Conservation (phyloP, 1,139 yeast genomes). For the Taphrina communis region DNA sequence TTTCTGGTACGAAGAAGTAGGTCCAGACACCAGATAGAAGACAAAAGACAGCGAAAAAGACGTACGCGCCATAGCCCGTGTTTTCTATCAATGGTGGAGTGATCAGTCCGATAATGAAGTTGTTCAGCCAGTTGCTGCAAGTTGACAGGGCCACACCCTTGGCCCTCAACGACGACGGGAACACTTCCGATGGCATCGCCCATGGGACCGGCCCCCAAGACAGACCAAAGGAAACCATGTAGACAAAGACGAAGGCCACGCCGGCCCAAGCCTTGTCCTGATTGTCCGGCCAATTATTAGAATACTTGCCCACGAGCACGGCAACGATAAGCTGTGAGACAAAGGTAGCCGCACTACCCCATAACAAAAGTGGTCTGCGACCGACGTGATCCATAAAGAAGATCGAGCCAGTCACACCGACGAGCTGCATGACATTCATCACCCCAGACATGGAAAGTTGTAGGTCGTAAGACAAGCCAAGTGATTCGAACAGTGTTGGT, state of each 20-base stretch:
- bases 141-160: conserved; percentile 43
- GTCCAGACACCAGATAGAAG: conserved; percentile 51
- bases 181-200: conserved; percentile 41
- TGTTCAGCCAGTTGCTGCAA: conserved; percentile 43
- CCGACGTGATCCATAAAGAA: conserved; percentile 69
- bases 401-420: conserved; percentile 44
- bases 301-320: conserved; percentile 56
- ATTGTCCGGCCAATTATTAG: conserved; percentile 36
- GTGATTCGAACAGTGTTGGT: conserved; percentile 65
- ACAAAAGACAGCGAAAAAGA: conserved; percentile 52
- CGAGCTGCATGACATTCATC: conserved; percentile 44
- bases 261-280: conserved; percentile 39
- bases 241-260: conserved; percentile 34
- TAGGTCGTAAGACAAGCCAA: conserved; percentile 58
- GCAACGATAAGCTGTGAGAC: conserved; percentile 69
- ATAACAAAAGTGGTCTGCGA: conserved; percentile 67
- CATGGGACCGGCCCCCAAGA: conserved; percentile 42
- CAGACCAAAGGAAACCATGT: conserved; percentile 39
- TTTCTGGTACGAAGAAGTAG: conserved; percentile 62
- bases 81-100: conserved; percentile 39
- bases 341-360: conserved; percentile 69
- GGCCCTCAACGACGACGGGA: conserved; percentile 41
- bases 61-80: conserved; percentile 39
- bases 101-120: conserved; percentile 46
- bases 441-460: conserved; percentile 47